Conservation (phyloP, 192 early-diverging fungal species). For the Backusella luteola region DNA sequence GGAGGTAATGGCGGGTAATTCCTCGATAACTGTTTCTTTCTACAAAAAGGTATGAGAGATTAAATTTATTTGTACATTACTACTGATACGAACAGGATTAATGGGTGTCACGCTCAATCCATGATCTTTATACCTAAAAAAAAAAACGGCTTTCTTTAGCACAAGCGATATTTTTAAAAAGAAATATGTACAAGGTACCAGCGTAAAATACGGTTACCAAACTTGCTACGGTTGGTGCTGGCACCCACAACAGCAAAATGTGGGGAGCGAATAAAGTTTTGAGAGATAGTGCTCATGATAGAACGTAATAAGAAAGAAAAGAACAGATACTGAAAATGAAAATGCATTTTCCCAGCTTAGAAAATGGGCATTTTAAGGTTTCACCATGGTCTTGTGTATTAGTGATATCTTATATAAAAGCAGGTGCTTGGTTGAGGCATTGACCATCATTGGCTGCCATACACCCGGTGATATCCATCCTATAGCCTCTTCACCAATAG, state of each 20-base stretch:
- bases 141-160: background rate
- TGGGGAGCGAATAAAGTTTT: constrained; percentile 14
- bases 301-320: background rate
- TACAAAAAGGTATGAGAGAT: background rate
- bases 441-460: too few species aligned
- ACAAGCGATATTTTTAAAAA: background rate
- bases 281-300: background rate
- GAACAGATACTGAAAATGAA: background rate
- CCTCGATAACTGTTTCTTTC: constrained; percentile 45
- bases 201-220: constrained; percentile 80
- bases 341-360: background rate
- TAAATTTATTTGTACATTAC: background rate
- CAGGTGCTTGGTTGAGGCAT: too few species aligned
- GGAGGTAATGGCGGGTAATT: constrained; percentile 37
- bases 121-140: constrained; percentile 25
- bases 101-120: constrained; percentile 29
- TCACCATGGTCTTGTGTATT: background rate
- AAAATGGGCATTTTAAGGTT: background rate
- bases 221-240: constrained; percentile 67
- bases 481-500: too few species aligned
- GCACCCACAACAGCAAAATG: constrained; percentile 81
- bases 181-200: constrained; percentile 52
- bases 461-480: too few species aligned
- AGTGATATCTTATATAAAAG: background rate
- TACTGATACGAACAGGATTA: constrained; percentile 25